Base-by-base conservation (phyloP, 148 eudicot species). In the Limonium bicolor region DNA sequence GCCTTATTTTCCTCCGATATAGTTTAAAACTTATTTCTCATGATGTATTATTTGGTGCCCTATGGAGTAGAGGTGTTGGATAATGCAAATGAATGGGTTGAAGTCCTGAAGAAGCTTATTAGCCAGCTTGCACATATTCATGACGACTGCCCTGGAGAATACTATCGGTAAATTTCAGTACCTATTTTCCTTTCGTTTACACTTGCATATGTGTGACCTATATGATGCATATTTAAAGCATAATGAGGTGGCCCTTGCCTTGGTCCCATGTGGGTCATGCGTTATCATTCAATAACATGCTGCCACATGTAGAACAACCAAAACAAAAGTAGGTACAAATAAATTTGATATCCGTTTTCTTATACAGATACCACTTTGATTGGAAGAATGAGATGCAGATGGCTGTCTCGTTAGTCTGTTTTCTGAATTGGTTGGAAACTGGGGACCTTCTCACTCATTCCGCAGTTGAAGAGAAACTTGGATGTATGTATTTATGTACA, bases 361-460 rank as follows among this genome's bases (percentile, higher is more conserved):
- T 14, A 15, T 4, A 3, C 30, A 50, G 54, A 26, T 50, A 50
- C n/a, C 54, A 50, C 26, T 21, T 20, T 36, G 54, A 50, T 36
- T 50, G 54, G 54, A 50, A 35, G 36, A 50, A 35, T 36, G 54
- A 50, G 24, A 35, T 50, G 54, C 54, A 50, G 42, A 36, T 7
- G 30, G 43, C 11, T 21, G 54, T 50, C 37, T 50, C 54, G 7
- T 34, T 36, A 3, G 4, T 50, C 25, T 50, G 54, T 35, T 50
- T 50, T 42, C 28, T 50, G 34, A 20, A 37, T 36, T 50, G 54
- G 54, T 22, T 50, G 10, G 54, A 50, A 34, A 50, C 32, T 2
- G 41, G 42, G 26, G 23, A 35, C 18, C 54, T 50, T 50, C 54
- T 26, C 3, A 50, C 39, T 2, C 28, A 50, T 50, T 16, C 19